phyloP scores from a whole-genome alignment of 2,329 filamentous ascomycete species.

The Trichoderma koningii region DNA sequence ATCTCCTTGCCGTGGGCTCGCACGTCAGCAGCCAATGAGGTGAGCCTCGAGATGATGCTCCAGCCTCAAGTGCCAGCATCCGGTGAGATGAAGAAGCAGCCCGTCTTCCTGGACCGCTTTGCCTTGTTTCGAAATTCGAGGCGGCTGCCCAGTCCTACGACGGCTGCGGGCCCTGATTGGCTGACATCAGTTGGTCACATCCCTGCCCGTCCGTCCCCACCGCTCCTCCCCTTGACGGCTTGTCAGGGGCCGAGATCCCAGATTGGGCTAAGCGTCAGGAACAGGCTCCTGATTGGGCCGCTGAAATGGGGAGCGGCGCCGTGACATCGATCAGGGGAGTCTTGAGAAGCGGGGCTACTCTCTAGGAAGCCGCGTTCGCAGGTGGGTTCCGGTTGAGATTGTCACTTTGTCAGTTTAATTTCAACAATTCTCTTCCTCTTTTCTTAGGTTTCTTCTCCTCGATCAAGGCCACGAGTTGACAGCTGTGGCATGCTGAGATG shows the following conservation, averaged over 20 bases:
- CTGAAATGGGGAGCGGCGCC: slow-evolving; percentile 33
- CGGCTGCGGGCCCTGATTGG: background rate
- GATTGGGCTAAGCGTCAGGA: slow-evolving; percentile 43
- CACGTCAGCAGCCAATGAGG: background rate
- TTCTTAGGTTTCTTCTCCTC: background rate
- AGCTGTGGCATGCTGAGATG: too few species aligned
- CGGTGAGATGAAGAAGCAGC: slow-evolving; percentile 15
- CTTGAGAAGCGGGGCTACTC: slow-evolving; percentile 4
- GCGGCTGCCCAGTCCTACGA: slow-evolving; percentile 11
- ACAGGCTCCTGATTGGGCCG: slow-evolving; percentile 45
- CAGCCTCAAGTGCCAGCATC: slow-evolving; percentile 1
- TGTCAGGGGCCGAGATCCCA: slow-evolving; percentile 10
- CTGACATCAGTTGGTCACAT: slow-evolving; percentile 9
- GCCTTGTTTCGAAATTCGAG: slow-evolving; percentile 19
- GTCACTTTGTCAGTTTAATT: background rate
- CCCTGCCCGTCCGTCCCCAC: slow-evolving; percentile 18
- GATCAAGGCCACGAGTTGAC: background rate
- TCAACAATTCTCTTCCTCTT: background rate
- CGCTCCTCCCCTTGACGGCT: slow-evolving; percentile 9
- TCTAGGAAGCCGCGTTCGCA: slow-evolving; percentile 6
- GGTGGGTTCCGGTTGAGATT: background rate
- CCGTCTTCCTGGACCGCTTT: background rate
- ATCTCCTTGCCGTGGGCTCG: background rate
- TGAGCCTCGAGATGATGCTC: background rate
- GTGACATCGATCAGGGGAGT: slow-evolving; percentile 10